Evolutionary conservation across 2,329 filamentous ascomycete genomes (phyloP).

Genomic region (Diaporthe caulivora): DNA sequence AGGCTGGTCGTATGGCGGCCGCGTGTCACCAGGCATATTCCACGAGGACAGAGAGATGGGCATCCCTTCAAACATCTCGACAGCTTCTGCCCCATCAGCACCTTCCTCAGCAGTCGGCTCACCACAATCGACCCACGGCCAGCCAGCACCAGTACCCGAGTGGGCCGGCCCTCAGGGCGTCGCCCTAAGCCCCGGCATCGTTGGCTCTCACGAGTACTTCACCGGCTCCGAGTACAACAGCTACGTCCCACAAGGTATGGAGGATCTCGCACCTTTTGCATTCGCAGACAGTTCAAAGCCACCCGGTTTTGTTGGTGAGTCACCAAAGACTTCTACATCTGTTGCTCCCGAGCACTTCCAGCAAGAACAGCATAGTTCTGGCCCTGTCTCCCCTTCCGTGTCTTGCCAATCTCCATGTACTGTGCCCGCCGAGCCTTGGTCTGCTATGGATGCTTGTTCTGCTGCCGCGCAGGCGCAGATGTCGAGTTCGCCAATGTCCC

Average conservation of each 20-base stretch:
- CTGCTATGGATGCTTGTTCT: slow-evolving; percentile 47
- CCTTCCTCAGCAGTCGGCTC: slow-evolving; percentile 77
- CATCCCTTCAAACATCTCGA: slow-evolving; percentile 69
- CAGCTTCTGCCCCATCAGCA: slow-evolving; percentile 71
- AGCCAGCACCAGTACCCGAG: slow-evolving; percentile 68
- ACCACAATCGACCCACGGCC: slow-evolving; percentile 72
- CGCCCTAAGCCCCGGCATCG: slow-evolving; percentile 73
- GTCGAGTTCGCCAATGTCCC: slow-evolving; percentile 44
- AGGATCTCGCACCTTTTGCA: slow-evolving; percentile 63
- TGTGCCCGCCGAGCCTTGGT: slow-evolving; percentile 41
- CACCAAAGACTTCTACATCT: slow-evolving; percentile 52
- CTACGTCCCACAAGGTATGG: slow-evolving; percentile 63
- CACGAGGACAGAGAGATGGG: slow-evolving; percentile 64
- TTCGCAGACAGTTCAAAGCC: slow-evolving; percentile 59
- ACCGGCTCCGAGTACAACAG: slow-evolving; percentile 65
- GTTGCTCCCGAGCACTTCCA: slow-evolving; percentile 33
- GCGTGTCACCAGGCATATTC: slow-evolving; percentile 62
- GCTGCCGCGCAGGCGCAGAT: slow-evolving; percentile 42
- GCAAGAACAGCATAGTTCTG: slow-evolving; percentile 39
- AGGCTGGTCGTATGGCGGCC: slow-evolving; percentile 59
- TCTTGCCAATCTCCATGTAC: slow-evolving; percentile 43
- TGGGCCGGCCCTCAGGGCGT: slow-evolving; percentile 69
- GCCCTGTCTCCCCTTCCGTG: slow-evolving; percentile 45
- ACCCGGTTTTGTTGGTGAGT: slow-evolving; percentile 69
- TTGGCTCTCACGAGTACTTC: slow-evolving; percentile 67